Conservation (phyloP, 164 flowering plant species). For the Brasenia schreberi region DNA sequence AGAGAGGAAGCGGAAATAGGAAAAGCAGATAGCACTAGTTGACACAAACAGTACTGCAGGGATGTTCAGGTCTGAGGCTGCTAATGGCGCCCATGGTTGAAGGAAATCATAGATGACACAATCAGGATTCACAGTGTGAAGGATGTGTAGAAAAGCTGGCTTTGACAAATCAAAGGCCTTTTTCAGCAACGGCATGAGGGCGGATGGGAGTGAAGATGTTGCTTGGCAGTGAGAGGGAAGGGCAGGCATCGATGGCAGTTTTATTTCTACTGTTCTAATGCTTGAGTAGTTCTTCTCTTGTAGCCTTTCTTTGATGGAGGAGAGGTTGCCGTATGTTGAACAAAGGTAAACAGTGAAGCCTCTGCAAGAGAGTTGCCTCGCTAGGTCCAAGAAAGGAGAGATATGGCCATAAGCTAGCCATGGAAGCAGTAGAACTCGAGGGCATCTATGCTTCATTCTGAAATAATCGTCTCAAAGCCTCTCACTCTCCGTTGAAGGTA, state of each 20-base stretch:
- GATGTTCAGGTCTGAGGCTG: slow-evolving; percentile 8
- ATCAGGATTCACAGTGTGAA: slow-evolving; percentile 14
- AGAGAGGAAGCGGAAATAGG: slow-evolving; percentile 3
- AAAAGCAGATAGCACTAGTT: slow-evolving; percentile 3
- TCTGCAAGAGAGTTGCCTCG: slow-evolving; percentile 19
- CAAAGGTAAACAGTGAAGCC: slow-evolving; percentile 23
- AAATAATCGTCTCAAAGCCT: neutral
- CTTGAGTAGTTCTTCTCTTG: neutral
- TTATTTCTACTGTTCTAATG: slow-evolving; percentile 8
- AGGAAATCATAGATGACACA: slow-evolving; percentile 16
- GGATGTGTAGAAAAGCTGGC: slow-evolving; percentile 15
- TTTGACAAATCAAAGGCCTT: slow-evolving; percentile 17
- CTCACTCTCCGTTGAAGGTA: too few species aligned
- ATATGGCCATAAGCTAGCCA: slow-evolving; percentile 33
- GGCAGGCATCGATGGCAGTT: slow-evolving; percentile 17
- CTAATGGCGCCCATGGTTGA: slow-evolving; percentile 22
- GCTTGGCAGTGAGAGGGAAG: slow-evolving; percentile 19
- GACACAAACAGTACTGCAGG: slow-evolving; percentile 11
- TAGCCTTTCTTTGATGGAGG: slow-evolving; percentile 15
- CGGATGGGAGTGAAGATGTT: slow-evolving; percentile 20
- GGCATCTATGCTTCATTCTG: neutral
- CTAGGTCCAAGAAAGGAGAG: slow-evolving; percentile 29
- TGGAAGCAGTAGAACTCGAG: slow-evolving; percentile 1
- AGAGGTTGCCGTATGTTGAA: slow-evolving; percentile 28
- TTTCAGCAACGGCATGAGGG: slow-evolving; percentile 24